Base-by-base conservation (phyloP, 2,329 filamentous ascomycete species). In the Cryphonectria parasitica region DNA sequence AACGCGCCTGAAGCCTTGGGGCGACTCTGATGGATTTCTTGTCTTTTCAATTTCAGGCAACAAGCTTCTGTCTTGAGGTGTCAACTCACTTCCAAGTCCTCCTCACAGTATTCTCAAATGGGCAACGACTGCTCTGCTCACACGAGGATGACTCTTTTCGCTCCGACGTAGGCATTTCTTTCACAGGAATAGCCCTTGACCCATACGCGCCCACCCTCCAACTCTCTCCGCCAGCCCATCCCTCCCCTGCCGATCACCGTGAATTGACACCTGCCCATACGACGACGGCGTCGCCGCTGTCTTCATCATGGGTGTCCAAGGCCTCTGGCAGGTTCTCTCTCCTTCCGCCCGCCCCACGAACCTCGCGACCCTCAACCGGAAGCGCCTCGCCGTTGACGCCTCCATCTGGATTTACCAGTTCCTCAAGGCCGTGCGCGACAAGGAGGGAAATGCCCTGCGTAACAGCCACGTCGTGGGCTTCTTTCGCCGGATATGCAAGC, bases 381-480 rank as follows among this genome's bases (percentile, higher is more conserved):
- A 97, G 83, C 94, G 96, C 22, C 91, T 99, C 65, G 97, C 96
- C 63, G 94, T 99, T 75, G 96, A 99, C 82, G 96, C 97, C 71
- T 98, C 95, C 17, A 99, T 99, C 79, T 99, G 96, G 96, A 98
- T 99, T 76, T 99, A 99, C 85, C 96, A 99, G 79, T 99, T 99
- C 78, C 89, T 99, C 76, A 99, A 99, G 83, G 96, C 97, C 13
- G 96, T 99, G 15, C 95, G 96, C 76, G 96, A 99, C 82, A 98
- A 98, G 78, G 96, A 99, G 82, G 96, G 96, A 68, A 97, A 99
- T 78, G 96, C 96, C 0, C 86, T 99, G 67, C 93, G 95, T 74
- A 99, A 98, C 83, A 95, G 93, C 41, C 96, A 99, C 78, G 89
- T 99, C 49, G 93, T 99, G 60, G 96, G 97, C 54, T 99, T 99